A percentile compares a stretch with the other conserved stretches of the same genome.
These are phyloP conservation scores for Candida xyloterini DNA, from an alignment of 805 yeast species.

Conservation along the genomic window DNA sequence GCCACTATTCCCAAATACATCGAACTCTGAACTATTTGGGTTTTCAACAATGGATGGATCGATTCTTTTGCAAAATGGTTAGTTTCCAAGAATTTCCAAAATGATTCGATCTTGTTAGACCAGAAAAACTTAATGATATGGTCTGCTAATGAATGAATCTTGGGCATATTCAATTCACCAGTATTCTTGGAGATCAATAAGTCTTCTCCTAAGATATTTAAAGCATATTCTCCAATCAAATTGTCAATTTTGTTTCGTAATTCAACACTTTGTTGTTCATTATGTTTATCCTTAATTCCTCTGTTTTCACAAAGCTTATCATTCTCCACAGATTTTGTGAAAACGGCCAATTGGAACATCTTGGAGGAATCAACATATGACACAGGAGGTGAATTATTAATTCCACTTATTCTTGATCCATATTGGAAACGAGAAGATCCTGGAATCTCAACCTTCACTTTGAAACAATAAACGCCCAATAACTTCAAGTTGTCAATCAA, in stretches of 20 bases:
- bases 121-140: slow-evolving; percentile 32
- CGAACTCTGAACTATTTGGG: slow-evolving; percentile 22
- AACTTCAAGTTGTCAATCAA: slow-evolving; percentile 22
- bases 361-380: slow-evolving; percentile 30
- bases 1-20: slow-evolving; percentile 20
- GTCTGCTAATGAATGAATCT: slow-evolving; percentile 28
- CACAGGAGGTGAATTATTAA: slow-evolving; percentile 12
- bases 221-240: slow-evolving; percentile 24
- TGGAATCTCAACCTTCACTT: slow-evolving; percentile 30
- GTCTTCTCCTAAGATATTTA: slow-evolving; percentile 11
- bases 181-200: slow-evolving; percentile 6
- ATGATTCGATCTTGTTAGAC: slow-evolving; percentile 23
- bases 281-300: too few species aligned
- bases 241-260: slow-evolving; percentile 18
- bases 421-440: slow-evolving; percentile 6
- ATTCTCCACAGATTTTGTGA: slow-evolving; percentile 23
- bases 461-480: slow-evolving; percentile 28
- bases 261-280: slow-evolving; percentile 1
- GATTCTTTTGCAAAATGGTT: slow-evolving; percentile 1
- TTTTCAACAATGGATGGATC: slow-evolving; percentile 16
- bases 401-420: neutral
- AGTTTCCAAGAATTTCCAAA: slow-evolving; percentile 25
- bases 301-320: slow-evolving; percentile 17
- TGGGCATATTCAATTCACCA: slow-evolving; percentile 16
- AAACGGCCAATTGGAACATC: slow-evolving; percentile 27